Base-by-base conservation (phyloP, 495 filamentous ascomycete genomes). In the Platismatia glauca region DNA sequence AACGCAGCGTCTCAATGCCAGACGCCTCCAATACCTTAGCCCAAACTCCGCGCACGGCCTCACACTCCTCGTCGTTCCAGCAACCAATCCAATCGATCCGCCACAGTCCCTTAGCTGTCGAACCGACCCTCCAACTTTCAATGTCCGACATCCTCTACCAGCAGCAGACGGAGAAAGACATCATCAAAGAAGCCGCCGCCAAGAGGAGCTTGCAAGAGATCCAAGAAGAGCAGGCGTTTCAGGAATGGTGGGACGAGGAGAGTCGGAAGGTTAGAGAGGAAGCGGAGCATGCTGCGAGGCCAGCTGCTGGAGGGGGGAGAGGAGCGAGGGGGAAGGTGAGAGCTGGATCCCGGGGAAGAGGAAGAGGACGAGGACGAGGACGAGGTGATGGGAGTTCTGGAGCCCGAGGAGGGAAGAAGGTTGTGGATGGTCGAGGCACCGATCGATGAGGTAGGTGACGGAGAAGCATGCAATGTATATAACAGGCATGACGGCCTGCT, bases 181-280 rank as follows among this genome's bases (percentile, higher is more conserved):
- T 84, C 57, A 82, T 94, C 64, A 85, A 82, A 46, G 91, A 95
- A 73, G 89, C 89, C n/a, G 78, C 78, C 16, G 87, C 89, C 3
- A 96, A 95, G 71, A 81, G 93, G 48, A 91, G 86, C 63, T 73
- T 98, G 46, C 82, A 93, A 69, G 94, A 97, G 46, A 98, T 98
- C 66, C 95, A 98, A 70, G 83, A 88, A 57, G 94, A 98, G 71
- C 94, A 98, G 71, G 89, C 91, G 39, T 98, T 98, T 73, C 89
- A 96, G 72, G 86, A 93, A 70, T 98, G 95, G 94, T 98, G 94
- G 94, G 92, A 97, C 65, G 83, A 87, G 61, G 94, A 98, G 71
- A 91, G 88, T 71, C 81, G 82, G 66, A 81, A 88, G 55, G 76
- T 89, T 6, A 79, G 76, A 67, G 85, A 86, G 55, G 80, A 90